These are phyloP conservation scores for Polytrichum commune DNA, from an alignment of 225 moss, liverwort and hornwort genomes.

Conservation along the genomic window DNA sequence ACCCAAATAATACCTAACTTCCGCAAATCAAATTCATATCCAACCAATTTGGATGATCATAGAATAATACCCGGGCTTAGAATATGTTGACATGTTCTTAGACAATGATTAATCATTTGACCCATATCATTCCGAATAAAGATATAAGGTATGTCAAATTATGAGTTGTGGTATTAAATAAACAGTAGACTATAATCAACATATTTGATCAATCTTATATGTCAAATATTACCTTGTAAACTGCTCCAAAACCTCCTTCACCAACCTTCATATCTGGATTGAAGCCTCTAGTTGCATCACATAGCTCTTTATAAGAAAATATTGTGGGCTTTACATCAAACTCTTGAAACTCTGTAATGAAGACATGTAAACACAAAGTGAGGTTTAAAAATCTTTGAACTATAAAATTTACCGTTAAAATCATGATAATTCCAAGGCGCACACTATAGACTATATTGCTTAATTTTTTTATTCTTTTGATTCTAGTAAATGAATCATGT, in stretches of 20 bases:
- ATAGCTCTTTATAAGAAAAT: slow-evolving; percentile 14
- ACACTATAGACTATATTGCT: not conserved
- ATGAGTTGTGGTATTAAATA: not conserved
- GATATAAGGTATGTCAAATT: not conserved
- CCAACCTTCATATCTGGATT: slow-evolving; percentile 4
- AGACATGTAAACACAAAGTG: not conserved
- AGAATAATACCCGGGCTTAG: not conserved
- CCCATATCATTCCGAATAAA: not conserved
- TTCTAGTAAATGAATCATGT: no score
- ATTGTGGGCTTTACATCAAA: slow-evolving; percentile 29
- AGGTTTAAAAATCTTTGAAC: not conserved
- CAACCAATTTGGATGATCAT: not conserved
- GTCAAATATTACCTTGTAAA: slow-evolving; percentile 12
- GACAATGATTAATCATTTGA: not conserved
- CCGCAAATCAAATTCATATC: no score
- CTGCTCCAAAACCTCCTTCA: slow-evolving; percentile 17
- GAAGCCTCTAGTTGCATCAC: slow-evolving; percentile 9
- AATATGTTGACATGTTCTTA: not conserved
- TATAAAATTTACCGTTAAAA: not conserved
- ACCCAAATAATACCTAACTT: no score
- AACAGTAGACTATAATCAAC: not conserved
- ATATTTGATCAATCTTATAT: not conserved
- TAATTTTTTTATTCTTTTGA: not conserved
- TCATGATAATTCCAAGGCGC: not conserved
- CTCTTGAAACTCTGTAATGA: slow-evolving; percentile 12